Percentiles rank a stretch among this genome's conserved stretches.
phyloP scores from a whole-genome alignment of 371 early-diverging fungal genomes.

The Mucor mucedo region DNA sequence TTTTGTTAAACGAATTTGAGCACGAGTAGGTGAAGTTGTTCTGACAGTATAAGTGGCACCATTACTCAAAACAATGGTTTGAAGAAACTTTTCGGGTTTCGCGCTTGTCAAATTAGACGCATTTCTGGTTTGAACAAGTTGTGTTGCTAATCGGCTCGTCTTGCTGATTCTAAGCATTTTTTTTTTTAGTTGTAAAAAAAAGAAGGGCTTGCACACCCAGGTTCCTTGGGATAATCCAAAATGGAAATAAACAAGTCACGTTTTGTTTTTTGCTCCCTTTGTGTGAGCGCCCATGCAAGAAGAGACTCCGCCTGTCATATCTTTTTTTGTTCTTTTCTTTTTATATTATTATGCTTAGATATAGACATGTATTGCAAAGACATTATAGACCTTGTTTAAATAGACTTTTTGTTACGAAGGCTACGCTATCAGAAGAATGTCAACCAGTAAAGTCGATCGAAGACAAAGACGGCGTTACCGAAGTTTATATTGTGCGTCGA shows the following conservation, averaged over 20 bases:
- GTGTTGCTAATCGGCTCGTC: slow-evolving; percentile 14
- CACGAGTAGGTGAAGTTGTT: slow-evolving; percentile 82
- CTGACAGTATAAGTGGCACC: slow-evolving; percentile 86
- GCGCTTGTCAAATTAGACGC: slow-evolving; percentile 16
- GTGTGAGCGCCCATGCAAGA: too few relatives aligned
- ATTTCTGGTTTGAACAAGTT: slow-evolving; percentile 15
- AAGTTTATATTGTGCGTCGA: slow-evolving; percentile 12
- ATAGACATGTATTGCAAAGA: not conserved
- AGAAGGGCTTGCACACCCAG: slow-evolving; percentile 1
- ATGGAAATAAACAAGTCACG: slow-evolving; percentile 1
- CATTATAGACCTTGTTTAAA: not conserved
- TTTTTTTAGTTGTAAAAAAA: not conserved
- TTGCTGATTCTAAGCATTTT: slow-evolving; percentile 8
- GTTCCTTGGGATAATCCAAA: not conserved
- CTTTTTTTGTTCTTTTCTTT: not conserved
- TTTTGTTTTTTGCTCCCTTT: not conserved
- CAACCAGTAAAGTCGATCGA: slow-evolving; percentile 9
- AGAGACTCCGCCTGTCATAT: not conserved
- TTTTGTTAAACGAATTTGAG: slow-evolving; percentile 83
- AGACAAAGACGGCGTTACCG: slow-evolving; percentile 1
- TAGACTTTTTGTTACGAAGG: not conserved
- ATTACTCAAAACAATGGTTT: slow-evolving; percentile 87
- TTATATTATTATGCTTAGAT: slow-evolving; percentile 9
- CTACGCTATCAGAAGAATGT: not conserved
- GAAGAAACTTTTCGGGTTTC: slow-evolving; percentile 76